These are phyloP conservation scores for Pseudozyma thailandica DNA, from an alignment of 1,284 basidiomycete species.

Conservation along the genomic window DNA sequence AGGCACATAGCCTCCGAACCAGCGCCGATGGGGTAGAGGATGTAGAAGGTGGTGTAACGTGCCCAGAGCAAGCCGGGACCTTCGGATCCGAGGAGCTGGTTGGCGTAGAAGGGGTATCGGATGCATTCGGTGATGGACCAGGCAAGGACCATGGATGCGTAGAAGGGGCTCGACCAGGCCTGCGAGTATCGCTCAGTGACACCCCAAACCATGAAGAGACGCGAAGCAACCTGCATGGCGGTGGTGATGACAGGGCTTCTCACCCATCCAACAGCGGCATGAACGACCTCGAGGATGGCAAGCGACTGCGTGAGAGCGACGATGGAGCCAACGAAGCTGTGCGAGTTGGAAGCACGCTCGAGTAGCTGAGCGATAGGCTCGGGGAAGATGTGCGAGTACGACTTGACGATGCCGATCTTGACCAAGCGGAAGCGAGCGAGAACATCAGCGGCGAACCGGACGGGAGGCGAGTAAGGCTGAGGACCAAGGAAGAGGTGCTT, in stretches of 20 bases:
- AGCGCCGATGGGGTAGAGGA: slow-evolving; percentile 92
- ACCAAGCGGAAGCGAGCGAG: slow-evolving; percentile 50
- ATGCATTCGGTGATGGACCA: slow-evolving; percentile 93
- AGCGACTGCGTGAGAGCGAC: slow-evolving; percentile 58
- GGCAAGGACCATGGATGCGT: slow-evolving; percentile 89
- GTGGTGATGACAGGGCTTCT: slow-evolving; percentile 84
- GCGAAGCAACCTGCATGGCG: slow-evolving; percentile 83
- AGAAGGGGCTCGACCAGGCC: slow-evolving; percentile 76
- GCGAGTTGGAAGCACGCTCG: slow-evolving; percentile 48
- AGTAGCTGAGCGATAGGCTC: slow-evolving; percentile 43
- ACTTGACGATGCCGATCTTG: slow-evolving; percentile 43
- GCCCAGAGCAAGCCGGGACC: slow-evolving; percentile 60
- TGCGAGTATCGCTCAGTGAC: slow-evolving; percentile 60
- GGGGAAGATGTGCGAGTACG: slow-evolving; percentile 45
- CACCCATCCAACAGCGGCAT: slow-evolving; percentile 85
- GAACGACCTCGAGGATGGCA: slow-evolving; percentile 71
- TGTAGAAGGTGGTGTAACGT: slow-evolving; percentile 86
- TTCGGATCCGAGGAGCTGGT: slow-evolving; percentile 71
- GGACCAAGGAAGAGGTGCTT: slow-evolving; percentile 57
- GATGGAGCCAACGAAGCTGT: slow-evolving; percentile 53
- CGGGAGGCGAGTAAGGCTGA: slow-evolving; percentile 34
- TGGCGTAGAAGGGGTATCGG: slow-evolving; percentile 90
- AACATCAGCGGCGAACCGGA: slow-evolving; percentile 33
- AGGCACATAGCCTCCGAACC: slow-evolving; percentile 87
- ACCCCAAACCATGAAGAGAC: slow-evolving; percentile 87